Evolutionary conservation across 192 early-diverging fungal species (phyloP), one percentile per base, ranked within the genome.

Genomic region (Coemansia asiatica): DNA sequence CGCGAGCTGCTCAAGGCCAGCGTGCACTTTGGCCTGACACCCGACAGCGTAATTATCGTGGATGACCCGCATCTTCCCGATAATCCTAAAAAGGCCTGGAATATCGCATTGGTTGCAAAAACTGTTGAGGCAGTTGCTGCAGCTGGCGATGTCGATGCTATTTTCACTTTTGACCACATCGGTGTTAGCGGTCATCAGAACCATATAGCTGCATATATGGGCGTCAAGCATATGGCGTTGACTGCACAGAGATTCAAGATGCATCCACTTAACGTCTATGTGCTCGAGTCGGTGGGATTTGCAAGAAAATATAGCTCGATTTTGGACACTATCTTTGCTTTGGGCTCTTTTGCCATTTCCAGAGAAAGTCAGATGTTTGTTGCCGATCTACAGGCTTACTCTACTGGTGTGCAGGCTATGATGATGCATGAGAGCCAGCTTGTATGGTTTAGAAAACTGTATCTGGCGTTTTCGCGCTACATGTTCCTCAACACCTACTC

Each of bases 171-270:
- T 83, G 96, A 98, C 74, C 69, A 83, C 8, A 69, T 84, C 23
- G 96, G 96, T 1, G 85, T 98, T 35, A 94, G 92, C n/a, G 92
- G 91, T 0, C 96, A 98, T 64, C 75, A 83, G 38, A 98, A 98
- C 75, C 96, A 98, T 69, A 83, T 88, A 51, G 88, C 94, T 8
- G 77, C 86, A 19, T 94, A 89, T 66, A 79, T 87, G 63, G 96
- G 94, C 49, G 79, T 90, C 13, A 74, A 78, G 59, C 79, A 83
- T 26, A 85, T 85, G 59, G 71, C 79, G 61, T 60, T 81, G 65
- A 74, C 81, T 19, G 74, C 83, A 61, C 85, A 82, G 54, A 63
- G 76, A 49, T 71, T 86, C 60, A 79, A 82, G 70, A 63, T 88
- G 70, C 69, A 64, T 29, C 56, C 81, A 57, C 67, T 73, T 57